A percentile compares a stretch with the other conserved stretches of the same genome.
phyloP scores from a whole-genome alignment of 306 rosid species.

The Dryas alaskensis region DNA sequence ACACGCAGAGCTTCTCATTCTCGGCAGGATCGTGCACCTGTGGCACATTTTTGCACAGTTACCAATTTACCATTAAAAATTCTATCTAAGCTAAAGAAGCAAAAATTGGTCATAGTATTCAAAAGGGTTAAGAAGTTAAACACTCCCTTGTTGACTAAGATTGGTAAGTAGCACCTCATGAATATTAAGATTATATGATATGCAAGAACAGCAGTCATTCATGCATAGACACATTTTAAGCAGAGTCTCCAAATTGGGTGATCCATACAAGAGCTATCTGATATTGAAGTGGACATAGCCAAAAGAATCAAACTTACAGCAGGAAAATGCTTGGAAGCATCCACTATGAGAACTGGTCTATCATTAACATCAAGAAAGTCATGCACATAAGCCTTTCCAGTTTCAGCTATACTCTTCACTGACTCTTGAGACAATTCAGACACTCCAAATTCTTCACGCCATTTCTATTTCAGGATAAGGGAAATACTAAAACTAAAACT shows the following conservation, averaged over 20 bases:
- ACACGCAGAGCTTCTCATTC: slow-evolving; percentile 75
- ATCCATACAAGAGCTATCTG: neutral
- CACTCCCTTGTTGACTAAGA: neutral
- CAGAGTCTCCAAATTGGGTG: neutral
- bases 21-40: slow-evolving; percentile 66
- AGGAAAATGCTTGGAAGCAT: slow-evolving; percentile 74
- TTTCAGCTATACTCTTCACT: slow-evolving; percentile 57
- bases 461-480: slow-evolving; percentile 59
- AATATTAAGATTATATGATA: neutral
- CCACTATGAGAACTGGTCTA: slow-evolving; percentile 82
- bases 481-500: slow-evolving; percentile 25
- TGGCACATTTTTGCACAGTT: slow-evolving; percentile 20
- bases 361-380: slow-evolving; percentile 65
- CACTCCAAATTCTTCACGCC: slow-evolving; percentile 90
- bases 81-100: slow-evolving; percentile 2
- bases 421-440: slow-evolving; percentile 64
- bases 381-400: slow-evolving; percentile 79
- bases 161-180: neutral
- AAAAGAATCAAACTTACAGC: slow-evolving; percentile 46
- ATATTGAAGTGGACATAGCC: neutral
- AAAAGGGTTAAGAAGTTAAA: neutral
- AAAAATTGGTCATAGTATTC: neutral
- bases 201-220: neutral
- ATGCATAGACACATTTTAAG: neutral
- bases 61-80: slow-evolving; percentile 10